Evolutionary conservation across 2,329 filamentous ascomycete genomes (phyloP).

Genomic region (Colletotrichum echinochloae): DNA sequence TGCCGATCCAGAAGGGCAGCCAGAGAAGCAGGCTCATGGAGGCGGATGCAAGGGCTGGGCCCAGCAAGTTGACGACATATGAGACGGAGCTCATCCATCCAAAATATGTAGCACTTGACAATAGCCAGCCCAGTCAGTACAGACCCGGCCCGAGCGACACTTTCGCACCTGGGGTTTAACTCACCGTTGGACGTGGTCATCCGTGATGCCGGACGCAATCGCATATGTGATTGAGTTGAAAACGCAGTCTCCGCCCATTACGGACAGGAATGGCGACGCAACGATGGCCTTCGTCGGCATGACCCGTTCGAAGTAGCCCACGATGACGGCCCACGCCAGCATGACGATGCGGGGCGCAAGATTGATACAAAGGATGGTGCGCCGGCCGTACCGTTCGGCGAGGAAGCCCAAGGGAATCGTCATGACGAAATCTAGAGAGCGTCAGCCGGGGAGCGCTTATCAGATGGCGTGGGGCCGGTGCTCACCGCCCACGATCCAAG

Average conservation of each 20-base stretch:
- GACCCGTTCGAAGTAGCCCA: constrained; percentile 52
- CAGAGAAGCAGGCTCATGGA: constrained; percentile 58
- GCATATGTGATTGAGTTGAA: constrained; percentile 63
- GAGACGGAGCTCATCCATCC: constrained; percentile 63
- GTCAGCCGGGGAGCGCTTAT: constrained; percentile 7
- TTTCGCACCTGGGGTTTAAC: constrained; percentile 21
- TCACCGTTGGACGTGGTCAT: constrained; percentile 54
- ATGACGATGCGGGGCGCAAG: constrained; percentile 56
- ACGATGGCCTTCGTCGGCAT: constrained; percentile 56
- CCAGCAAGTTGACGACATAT: constrained; percentile 59
- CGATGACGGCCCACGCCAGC: constrained; percentile 54
- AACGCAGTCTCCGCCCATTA: constrained; percentile 63
- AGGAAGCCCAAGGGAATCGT: constrained; percentile 62
- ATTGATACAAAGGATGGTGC: constrained; percentile 57
- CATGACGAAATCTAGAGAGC: constrained; percentile 58
- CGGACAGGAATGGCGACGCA: constrained; percentile 55
- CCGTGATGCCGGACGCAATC: constrained; percentile 57
- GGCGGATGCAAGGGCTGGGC: constrained; percentile 59
- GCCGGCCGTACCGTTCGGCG: constrained; percentile 57
- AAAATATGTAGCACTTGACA: constrained; percentile 60
- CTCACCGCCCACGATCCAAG: constrained; percentile 62
- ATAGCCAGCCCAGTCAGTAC: neutral
- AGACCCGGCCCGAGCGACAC: neutral
- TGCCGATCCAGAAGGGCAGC: constrained; percentile 58
- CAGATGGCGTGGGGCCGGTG: neutral